Base-by-base conservation (phyloP, 768 basidiomycete genomes). In the Boletus rufocinnamomeus region DNA sequence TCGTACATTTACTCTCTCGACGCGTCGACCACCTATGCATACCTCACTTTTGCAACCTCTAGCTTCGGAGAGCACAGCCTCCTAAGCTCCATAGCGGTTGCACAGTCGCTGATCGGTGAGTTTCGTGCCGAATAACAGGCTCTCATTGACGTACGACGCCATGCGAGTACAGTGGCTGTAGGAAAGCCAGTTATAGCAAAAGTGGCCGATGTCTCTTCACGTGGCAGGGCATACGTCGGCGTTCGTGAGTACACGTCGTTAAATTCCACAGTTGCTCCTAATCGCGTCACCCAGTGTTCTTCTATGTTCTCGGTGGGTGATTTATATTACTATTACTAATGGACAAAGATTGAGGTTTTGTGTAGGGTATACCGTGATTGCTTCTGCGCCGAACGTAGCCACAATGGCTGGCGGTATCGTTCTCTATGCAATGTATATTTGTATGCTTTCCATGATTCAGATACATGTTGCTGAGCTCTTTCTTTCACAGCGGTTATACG, bases 1-100 rank as follows among this genome's bases (percentile, higher is more conserved):
- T 82, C 88, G 1, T 92, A 89, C 69, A 85, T 90, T 56, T 92
- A 91, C 70, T 88, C 88, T 0, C 77, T 92, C 32, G 89, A 91
- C 59, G 78, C 82, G 23, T 80, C 82, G 19, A 91, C 89, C 8
- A 91, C 89, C 2, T 86, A 76, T 63, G 80, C 79, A 53, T 91
- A 89, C 70, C 80, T 87, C 30, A 69, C 74, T 48, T 84, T 80
- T 56, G 86, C 87, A 14, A 76, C 79, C 17, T 84, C 82, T 17
- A 74, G 73, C 28, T 83, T 86, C 49, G 74, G 74, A 5, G 72
- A 78, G 41, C 85, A 86, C 65, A 82, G 80, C 58, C 72, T 84
- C 7, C 75, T 87, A 45, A 77, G 80, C 21, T 77, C 84, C 5
- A 83, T 88, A 48, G 75, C 81, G n/a, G 71, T 76, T 8, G 82